phyloP scores from a whole-genome alignment of 441 rosid genomes.

The Croton setiger region DNA sequence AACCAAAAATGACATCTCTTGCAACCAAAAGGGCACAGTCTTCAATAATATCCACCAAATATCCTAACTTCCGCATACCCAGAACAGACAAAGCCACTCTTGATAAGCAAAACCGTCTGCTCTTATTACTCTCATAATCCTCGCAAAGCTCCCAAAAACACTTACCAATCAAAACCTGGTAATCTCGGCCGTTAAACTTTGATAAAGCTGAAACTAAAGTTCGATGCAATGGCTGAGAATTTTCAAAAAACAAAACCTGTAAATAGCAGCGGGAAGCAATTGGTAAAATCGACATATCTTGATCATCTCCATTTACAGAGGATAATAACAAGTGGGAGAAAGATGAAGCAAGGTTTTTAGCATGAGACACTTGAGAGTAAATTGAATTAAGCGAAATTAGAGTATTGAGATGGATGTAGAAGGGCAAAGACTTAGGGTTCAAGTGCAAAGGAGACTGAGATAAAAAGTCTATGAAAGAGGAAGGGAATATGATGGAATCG shows the following conservation, averaged over 20 bases:
- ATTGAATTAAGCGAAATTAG: conserved; percentile 67
- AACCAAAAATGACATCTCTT: conserved; percentile 68
- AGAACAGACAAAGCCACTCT: conserved; percentile 76
- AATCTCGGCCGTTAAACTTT: conserved; percentile 47
- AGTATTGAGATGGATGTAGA: conserved; percentile 45
- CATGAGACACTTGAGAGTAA: conserved; percentile 68
- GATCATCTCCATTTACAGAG: conserved; percentile 14
- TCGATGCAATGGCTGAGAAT: conserved; percentile 74
- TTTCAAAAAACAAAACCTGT: conserved; percentile 76
- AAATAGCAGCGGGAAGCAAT: conserved; percentile 49
- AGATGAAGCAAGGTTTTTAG: conserved; percentile 59
- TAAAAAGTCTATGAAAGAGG: conserved; percentile 43
- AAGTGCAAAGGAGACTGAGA: conserved; percentile 34
- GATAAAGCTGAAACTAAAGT: conserved; percentile 71
- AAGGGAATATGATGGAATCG: conserved; percentile 70
- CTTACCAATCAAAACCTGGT: conserved; percentile 40
- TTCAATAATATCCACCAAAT: conserved; percentile 63
- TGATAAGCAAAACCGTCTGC: conserved; percentile 66
- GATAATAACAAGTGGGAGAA: conserved; percentile 41
- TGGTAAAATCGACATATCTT: conserved; percentile 28
- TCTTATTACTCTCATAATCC: conserved; percentile 42
- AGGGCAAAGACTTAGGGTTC: conserved; percentile 30
- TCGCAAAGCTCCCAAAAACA: conserved; percentile 66
- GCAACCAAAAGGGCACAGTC: conserved; percentile 73
- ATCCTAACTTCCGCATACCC: conserved; percentile 90